Base-by-base conservation (phyloP, 306 rosid genomes). In the Begonia masoniana region DNA sequence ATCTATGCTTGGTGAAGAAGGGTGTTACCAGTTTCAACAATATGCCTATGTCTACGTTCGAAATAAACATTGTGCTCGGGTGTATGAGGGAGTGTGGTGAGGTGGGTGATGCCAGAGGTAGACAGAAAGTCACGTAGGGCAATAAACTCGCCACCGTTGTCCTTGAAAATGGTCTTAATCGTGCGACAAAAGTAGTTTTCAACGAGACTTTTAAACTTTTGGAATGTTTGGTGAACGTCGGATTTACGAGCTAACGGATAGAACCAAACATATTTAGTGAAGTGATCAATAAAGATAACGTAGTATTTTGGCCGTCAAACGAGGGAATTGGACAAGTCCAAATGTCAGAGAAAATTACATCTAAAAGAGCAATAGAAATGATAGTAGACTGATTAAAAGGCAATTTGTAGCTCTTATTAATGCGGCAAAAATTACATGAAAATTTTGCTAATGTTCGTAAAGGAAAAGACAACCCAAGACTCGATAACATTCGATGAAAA, bases 391-490 rank as follows among this genome's bases (percentile, higher is more conserved):
- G 2, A 21, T 14, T 1, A 47, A 55, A 55, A 3, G 59, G 11
- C 17, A 55, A 41, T 36, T 55, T 55, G 7, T 55, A 46, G 16
- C 47, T 55, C 31, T 55, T 36, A 55, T 55, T 4, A 14, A 45
- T 12, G 15, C 0, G 16, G 4, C 59, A 55, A 55, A 3, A 17
- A 17, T 7, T 51, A 1, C 19, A 17, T 17, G 19, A 17, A 17
- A 17, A 17, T 0, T 1, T 17, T 17, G 19, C 19, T 17, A 17
- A 3, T 17, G 11, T 14, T 51, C 10, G 8, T 17, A 4, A 14
- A 4, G 1, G 1, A 17, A 13, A 14, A 15, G 1, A 10, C 26
- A 14, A 51, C 4, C 1, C 2, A 6, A 6, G 21, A 26, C 19
- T 17, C 9, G 1, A 17, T 3, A 17, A 17, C 1, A 17, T 17